Evolutionary conservation across 495 filamentous ascomycete genomes (phyloP), one percentile per base, ranked within the genome.

Genomic region (Tuber umbilicatum): DNA sequence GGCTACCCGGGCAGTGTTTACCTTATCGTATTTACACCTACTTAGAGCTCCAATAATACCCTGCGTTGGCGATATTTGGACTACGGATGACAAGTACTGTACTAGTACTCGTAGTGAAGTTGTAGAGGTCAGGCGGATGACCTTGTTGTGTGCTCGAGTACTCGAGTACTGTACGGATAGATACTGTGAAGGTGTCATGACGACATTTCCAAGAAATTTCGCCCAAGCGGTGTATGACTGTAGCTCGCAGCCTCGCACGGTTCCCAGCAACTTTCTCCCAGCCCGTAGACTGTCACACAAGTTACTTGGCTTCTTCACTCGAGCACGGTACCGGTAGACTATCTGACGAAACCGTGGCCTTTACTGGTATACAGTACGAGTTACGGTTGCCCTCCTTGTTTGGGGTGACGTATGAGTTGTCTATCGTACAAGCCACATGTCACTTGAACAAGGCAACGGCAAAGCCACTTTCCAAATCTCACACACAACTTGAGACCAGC

Each of bases 381-480:
- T n/a, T n/a, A n/a, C n/a, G n/a, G n/a, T n/a, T n/a, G n/a, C n/a
- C n/a, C n/a, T n/a, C n/a, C 27, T 64, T 64, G 27, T 12, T 5
- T 5, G 14, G 55, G 27, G 74, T 75, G 74, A 75, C 74, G 74
- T 75, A 73, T 72, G 70, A 31, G 35, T 43, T n/a, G n/a, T n/a
- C n/a, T n/a, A n/a, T n/a, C n/a, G n/a, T n/a, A n/a, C n/a, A n/a
- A n/a, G n/a, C n/a, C n/a, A n/a, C n/a, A n/a, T n/a, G n/a, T n/a
- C n/a, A n/a, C n/a, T n/a, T 70, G 42, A 68, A 73, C 70, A 73
- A 21, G 70, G 35, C 37, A 75, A 64, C 27, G 55, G 5, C 35
- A 35, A 64, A 64, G 55, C 55, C 55, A 60, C 55, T 35, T 64
- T 64, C 31, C 55, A 12, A 35, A 17, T 64, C 6, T 64, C 27